Base-by-base conservation (phyloP, 2,329 filamentous ascomycete genomes). In the Neofusicoccum cordaticola region DNA sequence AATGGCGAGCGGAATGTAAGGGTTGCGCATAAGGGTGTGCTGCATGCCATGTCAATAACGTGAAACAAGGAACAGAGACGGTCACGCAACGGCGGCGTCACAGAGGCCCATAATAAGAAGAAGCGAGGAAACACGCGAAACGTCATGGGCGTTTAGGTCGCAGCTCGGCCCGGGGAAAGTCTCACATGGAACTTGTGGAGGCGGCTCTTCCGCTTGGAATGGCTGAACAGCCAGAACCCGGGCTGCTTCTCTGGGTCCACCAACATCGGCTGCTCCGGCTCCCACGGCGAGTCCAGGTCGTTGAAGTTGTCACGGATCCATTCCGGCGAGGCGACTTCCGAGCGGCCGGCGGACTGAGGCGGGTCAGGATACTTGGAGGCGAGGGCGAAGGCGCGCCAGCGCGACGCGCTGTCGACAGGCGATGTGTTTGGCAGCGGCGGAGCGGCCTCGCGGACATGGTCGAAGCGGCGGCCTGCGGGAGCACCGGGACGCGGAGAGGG, bases 1-100 rank as follows among this genome's bases (percentile, higher is more conserved):
- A 74, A 97, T 92, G 13, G 90, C 81, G 63, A 97, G 82, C 2
- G 95, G 95, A 1, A 97, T 90, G 68, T 97, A 88, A 12, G 93
- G 90, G 72, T 93, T 92, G 65, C 89, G 88, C 71, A 97, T 82
- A 34, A 96, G 82, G 42, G 86, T 85, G 62, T 85, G 84, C 82
- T 77, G 53, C 27, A 45, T 11, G 22, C n/a, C 44, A 53, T 45
- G 60, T 63, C 45, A 63, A 53, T 41, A 50, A 39, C 22, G 31
- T 58, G 65, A 63, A 63, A 52, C 60, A 62, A 35, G 27, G 39
- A 42, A 45, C 48, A 51, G 42, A 61, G 35, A 34, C 39, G 37
- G 60, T 53, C 60, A 63, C 39, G 48, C 31, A 62, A 48, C 42
- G 52, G 35, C 52, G 13, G 37, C 52, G 52, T 56, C 51, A 45